Conservation (phyloP, 75 land plant species). For the Adiantum capillusveneris region DNA sequence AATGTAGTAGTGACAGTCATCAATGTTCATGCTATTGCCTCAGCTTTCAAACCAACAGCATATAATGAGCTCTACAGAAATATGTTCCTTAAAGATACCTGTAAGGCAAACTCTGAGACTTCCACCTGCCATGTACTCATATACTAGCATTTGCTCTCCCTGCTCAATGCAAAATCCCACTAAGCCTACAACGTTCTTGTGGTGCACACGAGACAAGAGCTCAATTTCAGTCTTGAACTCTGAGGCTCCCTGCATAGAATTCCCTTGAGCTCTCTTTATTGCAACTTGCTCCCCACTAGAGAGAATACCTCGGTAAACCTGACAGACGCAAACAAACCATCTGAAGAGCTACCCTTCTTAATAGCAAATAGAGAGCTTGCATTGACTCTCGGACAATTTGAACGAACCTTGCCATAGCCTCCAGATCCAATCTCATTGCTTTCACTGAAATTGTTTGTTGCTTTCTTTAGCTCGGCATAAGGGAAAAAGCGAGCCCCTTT, state of each 20-base stretch:
- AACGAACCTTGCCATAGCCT: constrained; percentile 42
- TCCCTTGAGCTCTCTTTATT: constrained; percentile 32
- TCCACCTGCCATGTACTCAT: constrained; percentile 37
- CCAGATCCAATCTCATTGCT: constrained; percentile 35
- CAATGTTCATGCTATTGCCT: too few relatives aligned
- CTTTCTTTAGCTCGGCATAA: constrained; percentile 23
- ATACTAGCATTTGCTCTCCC: constrained; percentile 39
- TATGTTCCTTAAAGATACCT: too few relatives aligned
- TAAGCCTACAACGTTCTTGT: constrained; percentile 38
- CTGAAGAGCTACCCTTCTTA: too few relatives aligned
- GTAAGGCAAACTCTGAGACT: constrained; percentile 21
- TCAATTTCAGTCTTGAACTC: constrained; percentile 48
- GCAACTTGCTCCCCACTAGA: constrained; percentile 24
- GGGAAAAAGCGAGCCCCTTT: constrained; percentile 42
- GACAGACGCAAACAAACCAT: too few relatives aligned
- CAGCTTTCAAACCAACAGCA: too few relatives aligned
- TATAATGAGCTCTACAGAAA: too few relatives aligned
- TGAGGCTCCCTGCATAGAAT: constrained; percentile 36
- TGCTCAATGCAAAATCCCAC: constrained; percentile 43
- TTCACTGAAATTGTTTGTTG: constrained; percentile 31
- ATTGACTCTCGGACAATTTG: too few relatives aligned
- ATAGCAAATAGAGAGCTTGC: too few relatives aligned
- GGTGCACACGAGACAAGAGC: constrained; percentile 34
- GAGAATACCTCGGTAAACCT: constrained; percentile 36
- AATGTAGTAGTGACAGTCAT: too few relatives aligned